Base-by-base conservation (phyloP, 1,284 basidiomycete genomes). In the Leccinum fuscescens region DNA sequence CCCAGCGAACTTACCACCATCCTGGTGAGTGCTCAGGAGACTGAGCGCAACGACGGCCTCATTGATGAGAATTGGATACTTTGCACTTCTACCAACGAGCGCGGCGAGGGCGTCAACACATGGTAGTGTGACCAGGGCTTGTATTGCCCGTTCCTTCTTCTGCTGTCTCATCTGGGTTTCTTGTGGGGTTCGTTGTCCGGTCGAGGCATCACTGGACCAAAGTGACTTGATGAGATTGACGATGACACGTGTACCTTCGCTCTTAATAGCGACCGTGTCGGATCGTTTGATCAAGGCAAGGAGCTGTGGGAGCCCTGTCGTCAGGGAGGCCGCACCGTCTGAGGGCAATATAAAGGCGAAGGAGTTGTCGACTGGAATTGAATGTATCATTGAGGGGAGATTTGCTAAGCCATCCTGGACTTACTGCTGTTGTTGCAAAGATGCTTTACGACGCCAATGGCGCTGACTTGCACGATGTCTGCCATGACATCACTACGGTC, bases 391-490 rank as follows among this genome's bases (percentile, higher is more conserved):
- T 12, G 52, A 65, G 50, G 7, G 7, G 52, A 55, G 48, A 22
- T 22, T 15, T 8, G 9, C 12, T 22, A 20, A 55, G 50, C n/a
- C 11, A 67, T 67, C 42, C 12, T 4, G 44, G 29, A 75, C 85
- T 68, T 69, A 94, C 94, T 78, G 68, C 85, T 88, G 39, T 82
- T 83, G 62, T 84, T 86, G 71, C 91, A 94, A 59, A 98, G 80
- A 70, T 97, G 92, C 76, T 98, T 98, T 31, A 92, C 83, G 15
- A 95, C 81, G 0, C 93, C 93, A 49, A 98, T 90, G 0, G 93
- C 92, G 53, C 88, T 89, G 27, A 94, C 82, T 75, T 98, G 96
- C 0, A 98, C 86, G 11, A 92, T 83, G 58, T 92, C 90, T 11
- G 90, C 85, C 78, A 94, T 85, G 55, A 78, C 79, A 71, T 96